Evolutionary conservation across 108 stramenopile species (phyloP).

Genomic region (Pseudonitzschia delicatissima): DNA sequence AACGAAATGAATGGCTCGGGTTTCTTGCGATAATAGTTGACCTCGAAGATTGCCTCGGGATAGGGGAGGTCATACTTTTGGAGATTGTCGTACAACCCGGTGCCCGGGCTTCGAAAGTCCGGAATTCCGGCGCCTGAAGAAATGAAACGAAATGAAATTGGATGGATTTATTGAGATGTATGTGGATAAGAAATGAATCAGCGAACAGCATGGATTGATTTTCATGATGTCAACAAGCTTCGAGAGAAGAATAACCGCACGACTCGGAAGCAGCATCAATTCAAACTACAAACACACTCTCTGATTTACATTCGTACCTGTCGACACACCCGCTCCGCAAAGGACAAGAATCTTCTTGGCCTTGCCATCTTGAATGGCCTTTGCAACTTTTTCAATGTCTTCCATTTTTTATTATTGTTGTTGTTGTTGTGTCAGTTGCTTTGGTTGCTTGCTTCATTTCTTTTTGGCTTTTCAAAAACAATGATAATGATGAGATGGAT

Average conservation of each 20-base stretch:
- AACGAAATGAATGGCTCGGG: slow-evolving; percentile 65
- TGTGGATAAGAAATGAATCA: too few species aligned
- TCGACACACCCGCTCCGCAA: slow-evolving; percentile 58
- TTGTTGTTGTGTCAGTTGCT: background rate
- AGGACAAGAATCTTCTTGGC: slow-evolving; percentile 37
- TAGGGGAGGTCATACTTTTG: slow-evolving; percentile 79
- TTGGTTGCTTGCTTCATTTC: too few species aligned
- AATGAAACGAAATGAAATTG: background rate
- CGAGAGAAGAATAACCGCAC: too few species aligned
- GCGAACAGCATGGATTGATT: too few species aligned
- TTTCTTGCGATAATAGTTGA: slow-evolving; percentile 70
- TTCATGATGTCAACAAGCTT: too few species aligned
- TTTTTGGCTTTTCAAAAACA: too few species aligned
- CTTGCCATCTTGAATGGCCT: slow-evolving; percentile 22
- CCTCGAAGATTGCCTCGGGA: slow-evolving; percentile 87
- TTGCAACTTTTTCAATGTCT: slow-evolving; percentile 14
- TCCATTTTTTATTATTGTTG: background rate
- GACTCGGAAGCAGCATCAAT: too few species aligned
- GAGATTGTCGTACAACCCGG: slow-evolving; percentile 81
- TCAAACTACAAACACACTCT: too few species aligned
- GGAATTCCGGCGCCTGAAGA: slow-evolving; percentile 87
- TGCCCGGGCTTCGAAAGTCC: slow-evolving; percentile 91
- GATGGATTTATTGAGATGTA: too few species aligned
- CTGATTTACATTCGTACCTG: too few species aligned
- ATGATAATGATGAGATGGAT: too few species aligned